Conservation (phyloP, 2,329 filamentous ascomycete species). For the Sclerotinia borealis region DNA sequence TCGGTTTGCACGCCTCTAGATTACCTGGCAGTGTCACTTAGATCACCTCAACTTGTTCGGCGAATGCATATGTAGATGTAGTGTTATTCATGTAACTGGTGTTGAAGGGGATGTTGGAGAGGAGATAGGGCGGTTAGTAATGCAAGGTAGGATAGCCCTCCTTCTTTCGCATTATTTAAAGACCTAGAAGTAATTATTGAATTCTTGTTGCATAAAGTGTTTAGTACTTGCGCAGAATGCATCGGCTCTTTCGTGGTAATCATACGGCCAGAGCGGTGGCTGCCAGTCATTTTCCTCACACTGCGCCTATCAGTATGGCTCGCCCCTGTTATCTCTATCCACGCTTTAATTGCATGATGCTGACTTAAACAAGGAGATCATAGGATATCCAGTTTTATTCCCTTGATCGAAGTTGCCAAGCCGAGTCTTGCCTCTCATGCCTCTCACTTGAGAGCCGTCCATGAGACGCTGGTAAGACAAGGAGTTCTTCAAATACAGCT, state of each 20-base stretch:
- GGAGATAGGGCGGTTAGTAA: not conserved
- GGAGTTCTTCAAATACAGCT: slow-evolving; percentile 23
- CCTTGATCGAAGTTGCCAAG: not conserved
- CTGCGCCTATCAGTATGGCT: not conserved
- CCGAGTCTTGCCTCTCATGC: not conserved
- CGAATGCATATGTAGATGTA: no score
- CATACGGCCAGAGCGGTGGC: not conserved
- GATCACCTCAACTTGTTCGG: no score
- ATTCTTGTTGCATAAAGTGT: no score
- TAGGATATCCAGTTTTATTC: not conserved
- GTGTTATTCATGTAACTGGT: not conserved
- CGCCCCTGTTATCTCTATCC: not conserved
- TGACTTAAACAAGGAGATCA: not conserved
- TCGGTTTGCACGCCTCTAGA: no score
- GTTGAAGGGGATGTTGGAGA: not conserved
- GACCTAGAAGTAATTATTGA: no score
- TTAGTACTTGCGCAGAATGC: not conserved
- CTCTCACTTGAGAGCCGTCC: slow-evolving; percentile 8
- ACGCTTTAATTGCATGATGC: not conserved
- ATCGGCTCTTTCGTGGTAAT: not conserved
- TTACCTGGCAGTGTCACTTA: no score
- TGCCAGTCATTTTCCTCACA: not conserved
- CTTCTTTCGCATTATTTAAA: not conserved
- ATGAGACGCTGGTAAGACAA: slow-evolving; percentile 16
- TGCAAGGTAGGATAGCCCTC: not conserved